phyloP scores from a whole-genome alignment of 345 rosid species.

The Pistacia vera region DNA sequence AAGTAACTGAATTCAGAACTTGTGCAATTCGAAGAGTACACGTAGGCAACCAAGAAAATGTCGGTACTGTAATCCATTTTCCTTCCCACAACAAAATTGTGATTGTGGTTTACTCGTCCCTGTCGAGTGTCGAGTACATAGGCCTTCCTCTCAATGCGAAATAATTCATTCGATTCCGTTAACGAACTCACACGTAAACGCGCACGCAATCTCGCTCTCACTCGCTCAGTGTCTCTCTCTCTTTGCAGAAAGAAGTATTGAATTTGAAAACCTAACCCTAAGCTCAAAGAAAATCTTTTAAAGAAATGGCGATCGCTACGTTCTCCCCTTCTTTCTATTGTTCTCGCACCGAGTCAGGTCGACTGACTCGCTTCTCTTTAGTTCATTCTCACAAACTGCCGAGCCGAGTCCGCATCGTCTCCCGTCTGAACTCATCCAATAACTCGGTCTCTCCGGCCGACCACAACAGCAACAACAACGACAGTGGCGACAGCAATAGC shows the following conservation, averaged over 20 bases:
- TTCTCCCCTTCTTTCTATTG: conserved; percentile 38
- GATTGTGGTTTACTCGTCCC: conserved; percentile 7
- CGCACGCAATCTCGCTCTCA: not conserved
- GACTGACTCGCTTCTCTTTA: conserved; percentile 22
- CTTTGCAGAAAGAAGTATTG: not conserved
- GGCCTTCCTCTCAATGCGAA: not conserved
- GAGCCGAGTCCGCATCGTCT: conserved; percentile 19
- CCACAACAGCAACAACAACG: conserved; percentile 28
- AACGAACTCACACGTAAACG: not conserved
- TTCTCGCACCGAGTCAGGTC: conserved; percentile 22
- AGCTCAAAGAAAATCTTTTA: not conserved
- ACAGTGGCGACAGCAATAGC: too few relatives aligned
- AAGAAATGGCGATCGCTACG: conserved; percentile 40
- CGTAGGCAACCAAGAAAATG: not conserved
- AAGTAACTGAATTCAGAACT: too few relatives aligned
- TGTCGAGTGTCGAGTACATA: not conserved
- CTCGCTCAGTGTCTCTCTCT: not conserved
- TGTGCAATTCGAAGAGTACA: not conserved
- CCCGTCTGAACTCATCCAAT: conserved; percentile 35
- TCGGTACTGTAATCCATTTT: not conserved
- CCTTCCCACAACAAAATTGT: not conserved
- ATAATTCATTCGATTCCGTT: not conserved
- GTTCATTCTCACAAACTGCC: conserved; percentile 6
- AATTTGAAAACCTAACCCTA: conserved; percentile 11
- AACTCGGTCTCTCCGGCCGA: conserved; percentile 34